Base-by-base conservation (phyloP, 2,329 filamentous ascomycete genomes). In the Uncinocarpus reesii region DNA sequence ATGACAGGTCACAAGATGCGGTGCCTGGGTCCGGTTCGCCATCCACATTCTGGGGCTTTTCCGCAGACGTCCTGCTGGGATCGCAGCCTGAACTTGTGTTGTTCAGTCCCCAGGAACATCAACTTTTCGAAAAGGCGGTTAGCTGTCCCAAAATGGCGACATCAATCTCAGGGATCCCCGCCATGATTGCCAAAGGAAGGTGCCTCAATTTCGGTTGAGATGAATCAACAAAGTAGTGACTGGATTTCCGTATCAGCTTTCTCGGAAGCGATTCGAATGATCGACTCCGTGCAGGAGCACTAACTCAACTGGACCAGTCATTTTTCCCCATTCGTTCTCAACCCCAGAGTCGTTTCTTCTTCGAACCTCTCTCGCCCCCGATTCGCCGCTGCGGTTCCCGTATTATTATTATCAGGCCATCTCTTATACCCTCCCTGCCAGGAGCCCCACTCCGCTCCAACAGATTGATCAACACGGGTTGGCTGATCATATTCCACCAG, bases 401-500 rank as follows among this genome's bases (percentile, higher is more conserved):
- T 16, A 31, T 13, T 15, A 21, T 21, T 21, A 18, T 32, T 21
- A 13, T 42, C 40, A 32, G 28, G 16, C 26, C 21, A 20, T 21
- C 28, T 21, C 16, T 42, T 10, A 38, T 13, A 21, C 16, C 8
- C 1, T 23, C 10, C 4, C 16, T 11, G 16, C 3, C 11, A 16
- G 35, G n/a, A 21, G 34, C 16, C 16, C 26, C 40, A 32, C 26
- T 13, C 2, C 11, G 10, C 21, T 35, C 29, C 31, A 35, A 45
- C 42, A 24, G 15, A 36, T 24, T 28, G 42, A 45, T 45, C 42
- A 45, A 21, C 42, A 45, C 31, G 20, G 31, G 42, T 26, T 43
- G 18, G 42, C 23, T 45, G 42, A 45, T 45, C 42, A 45, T 45
- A 43, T 29, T 13, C 21, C 41, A 37, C 20, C 32, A 45, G 20